Conservation (phyloP, 148 eudicot genomes). For the Hydrangea macrophylla region DNA sequence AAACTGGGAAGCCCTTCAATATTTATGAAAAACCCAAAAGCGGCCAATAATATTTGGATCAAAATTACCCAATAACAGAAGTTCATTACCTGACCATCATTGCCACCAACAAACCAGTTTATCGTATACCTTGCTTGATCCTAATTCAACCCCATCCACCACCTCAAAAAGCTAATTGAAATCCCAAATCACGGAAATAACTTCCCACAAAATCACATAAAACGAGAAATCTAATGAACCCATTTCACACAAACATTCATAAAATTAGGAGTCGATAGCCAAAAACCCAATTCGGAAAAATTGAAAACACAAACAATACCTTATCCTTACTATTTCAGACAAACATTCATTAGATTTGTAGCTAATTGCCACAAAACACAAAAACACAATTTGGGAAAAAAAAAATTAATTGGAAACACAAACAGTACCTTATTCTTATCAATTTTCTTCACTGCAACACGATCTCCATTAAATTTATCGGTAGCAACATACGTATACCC, state of each 20-base stretch:
- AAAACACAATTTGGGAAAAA: background rate
- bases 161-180: background rate
- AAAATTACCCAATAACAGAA: background rate
- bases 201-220: background rate
- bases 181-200: background rate
- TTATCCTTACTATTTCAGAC: too few species aligned
- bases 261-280: background rate
- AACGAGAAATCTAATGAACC: background rate
- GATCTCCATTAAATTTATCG: conserved; percentile 67
- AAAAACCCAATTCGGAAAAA: background rate
- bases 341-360: too few species aligned
- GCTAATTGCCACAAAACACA: too few species aligned
- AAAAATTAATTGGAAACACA: background rate
- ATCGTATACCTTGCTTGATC: background rate
- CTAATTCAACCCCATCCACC: background rate
- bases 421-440: conserved; percentile 75
- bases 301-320: conserved; percentile 29
- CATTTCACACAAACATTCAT: background rate
- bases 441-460: conserved; percentile 94
- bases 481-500: conserved; percentile 93
- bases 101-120: background rate
- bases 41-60: background rate
- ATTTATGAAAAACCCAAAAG: background rate
- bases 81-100: background rate
- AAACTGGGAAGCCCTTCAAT: background rate